These are phyloP conservation scores for Starmerella bacillaris DNA, from an alignment of 805 yeast genomes.

Conservation along the genomic window DNA sequence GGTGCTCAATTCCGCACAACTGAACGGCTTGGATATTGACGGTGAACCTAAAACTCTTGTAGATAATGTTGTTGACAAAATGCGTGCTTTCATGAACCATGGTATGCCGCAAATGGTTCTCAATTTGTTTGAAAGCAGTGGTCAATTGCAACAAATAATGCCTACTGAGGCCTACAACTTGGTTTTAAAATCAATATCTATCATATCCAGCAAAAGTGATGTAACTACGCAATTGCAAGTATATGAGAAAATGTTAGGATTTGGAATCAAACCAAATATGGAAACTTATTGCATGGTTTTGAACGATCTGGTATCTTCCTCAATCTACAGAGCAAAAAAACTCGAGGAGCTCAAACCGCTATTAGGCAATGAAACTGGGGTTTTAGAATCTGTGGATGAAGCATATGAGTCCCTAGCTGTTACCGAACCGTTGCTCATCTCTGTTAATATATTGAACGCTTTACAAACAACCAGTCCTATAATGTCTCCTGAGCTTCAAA, in stretches of 20 bases:
- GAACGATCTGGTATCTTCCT: constrained; percentile 15
- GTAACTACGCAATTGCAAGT: constrained; percentile 17
- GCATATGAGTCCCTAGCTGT: constrained; percentile 15
- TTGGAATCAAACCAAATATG: constrained; percentile 16
- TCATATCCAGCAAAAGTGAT: constrained; percentile 10
- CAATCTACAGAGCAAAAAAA: constrained; percentile 4
- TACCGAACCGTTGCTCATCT: constrained; percentile 15
- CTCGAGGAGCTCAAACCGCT: constrained; percentile 5
- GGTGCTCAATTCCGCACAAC: not conserved
- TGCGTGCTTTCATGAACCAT: constrained; percentile 7
- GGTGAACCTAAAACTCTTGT: not conserved
- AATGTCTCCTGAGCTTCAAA: constrained; percentile 2
- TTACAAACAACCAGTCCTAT: constrained; percentile 4
- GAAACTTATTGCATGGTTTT: constrained; percentile 20
- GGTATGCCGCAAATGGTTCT: constrained; percentile 12
- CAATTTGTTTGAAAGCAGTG: constrained; percentile 6
- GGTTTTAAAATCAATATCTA: constrained; percentile 13
- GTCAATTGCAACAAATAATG: constrained; percentile 4
- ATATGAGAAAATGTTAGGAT: constrained; percentile 18
- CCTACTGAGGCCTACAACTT: constrained; percentile 18
- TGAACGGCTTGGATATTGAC: constrained; percentile 3
- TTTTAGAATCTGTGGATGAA: constrained; percentile 18
- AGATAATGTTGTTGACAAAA: constrained; percentile 6
- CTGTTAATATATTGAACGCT: constrained; percentile 11
- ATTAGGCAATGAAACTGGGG: constrained; percentile 10